Percentiles rank a stretch among this genome's conserved stretches.
Evolutionary conservation across 2,329 filamentous ascomycete species (phyloP).

Genomic region (Helminthosporium solani): DNA sequence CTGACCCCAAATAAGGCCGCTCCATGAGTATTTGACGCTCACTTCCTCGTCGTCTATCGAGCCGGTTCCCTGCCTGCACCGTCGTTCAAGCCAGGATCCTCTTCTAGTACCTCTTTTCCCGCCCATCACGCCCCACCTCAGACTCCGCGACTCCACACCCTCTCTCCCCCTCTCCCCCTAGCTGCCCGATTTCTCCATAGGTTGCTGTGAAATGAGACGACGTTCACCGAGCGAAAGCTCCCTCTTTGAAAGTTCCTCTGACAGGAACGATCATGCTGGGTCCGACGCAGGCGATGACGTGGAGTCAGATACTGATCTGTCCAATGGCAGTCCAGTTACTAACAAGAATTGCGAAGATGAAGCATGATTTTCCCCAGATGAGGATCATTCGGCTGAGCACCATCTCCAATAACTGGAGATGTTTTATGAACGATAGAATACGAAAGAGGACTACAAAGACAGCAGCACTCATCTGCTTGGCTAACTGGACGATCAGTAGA

Average conservation of each 20-base stretch:
- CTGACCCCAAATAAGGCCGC: too few relatives aligned
- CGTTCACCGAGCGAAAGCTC: constrained; percentile 11
- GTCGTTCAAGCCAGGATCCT: constrained; percentile 1
- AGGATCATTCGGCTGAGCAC: constrained; percentile 16
- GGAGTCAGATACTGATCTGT: constrained; percentile 14
- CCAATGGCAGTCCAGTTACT: constrained; percentile 8
- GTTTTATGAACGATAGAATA: too few relatives aligned
- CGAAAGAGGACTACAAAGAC: too few relatives aligned
- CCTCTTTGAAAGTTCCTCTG: constrained; percentile 1
- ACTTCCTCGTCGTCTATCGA: too few relatives aligned
- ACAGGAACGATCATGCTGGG: constrained; percentile 12
- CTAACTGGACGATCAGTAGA: too few relatives aligned
- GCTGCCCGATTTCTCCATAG: constrained; percentile 1
- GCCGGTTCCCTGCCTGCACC: neutral
- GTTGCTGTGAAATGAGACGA: constrained; percentile 8
- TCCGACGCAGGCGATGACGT: constrained; percentile 11
- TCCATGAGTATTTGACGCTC: too few relatives aligned
- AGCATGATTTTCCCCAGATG: constrained; percentile 9
- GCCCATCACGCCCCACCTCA: neutral
- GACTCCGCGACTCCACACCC: neutral
- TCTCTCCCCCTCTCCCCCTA: neutral
- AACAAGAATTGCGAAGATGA: constrained; percentile 1
- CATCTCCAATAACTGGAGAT: too few relatives aligned
- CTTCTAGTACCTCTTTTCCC: constrained; percentile 4
- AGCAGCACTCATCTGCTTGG: too few relatives aligned